These are phyloP conservation scores for Trichoderma sp. DNA, from an alignment of 2,329 filamentous ascomycete genomes.

Conservation along the genomic window DNA sequence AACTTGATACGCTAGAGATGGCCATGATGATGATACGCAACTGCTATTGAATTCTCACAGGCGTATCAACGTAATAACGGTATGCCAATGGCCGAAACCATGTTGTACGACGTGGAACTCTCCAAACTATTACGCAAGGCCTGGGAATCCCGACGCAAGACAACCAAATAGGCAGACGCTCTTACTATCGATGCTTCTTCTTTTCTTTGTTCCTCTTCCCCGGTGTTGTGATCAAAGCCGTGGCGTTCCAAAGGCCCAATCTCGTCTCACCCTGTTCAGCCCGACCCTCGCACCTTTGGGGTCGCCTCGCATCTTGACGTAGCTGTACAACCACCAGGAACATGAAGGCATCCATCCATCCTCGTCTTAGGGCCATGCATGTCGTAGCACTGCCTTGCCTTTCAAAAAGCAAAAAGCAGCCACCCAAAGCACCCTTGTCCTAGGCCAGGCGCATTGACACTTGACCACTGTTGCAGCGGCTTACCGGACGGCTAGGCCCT, in stretches of 20 bases:
- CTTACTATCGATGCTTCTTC: background rate
- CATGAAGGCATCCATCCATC: background rate
- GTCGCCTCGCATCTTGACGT: background rate
- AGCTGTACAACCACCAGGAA: background rate
- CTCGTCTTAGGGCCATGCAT: background rate
- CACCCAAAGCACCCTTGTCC: background rate
- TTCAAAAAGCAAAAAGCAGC: background rate
- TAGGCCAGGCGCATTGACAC: background rate
- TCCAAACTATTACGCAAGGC: background rate
- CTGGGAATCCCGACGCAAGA: background rate
- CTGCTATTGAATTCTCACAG: background rate
- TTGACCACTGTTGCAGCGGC: background rate
- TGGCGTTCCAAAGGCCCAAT: background rate
- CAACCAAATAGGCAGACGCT: background rate
- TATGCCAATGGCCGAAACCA: background rate
- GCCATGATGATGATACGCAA: background rate
- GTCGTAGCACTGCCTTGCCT: background rate
- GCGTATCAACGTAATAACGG: background rate
- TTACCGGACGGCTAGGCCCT: background rate
- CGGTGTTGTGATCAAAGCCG: background rate
- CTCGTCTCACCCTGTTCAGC: background rate
- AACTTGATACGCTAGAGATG: background rate
- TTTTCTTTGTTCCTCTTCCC: background rate
- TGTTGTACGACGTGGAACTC: background rate
- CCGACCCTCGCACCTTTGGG: background rate